Percentiles rank a stretch among this genome's conserved stretches.
Evolutionary conservation across 2,329 filamentous ascomycete species (phyloP).

Genomic region (Fusarium nurragi): DNA sequence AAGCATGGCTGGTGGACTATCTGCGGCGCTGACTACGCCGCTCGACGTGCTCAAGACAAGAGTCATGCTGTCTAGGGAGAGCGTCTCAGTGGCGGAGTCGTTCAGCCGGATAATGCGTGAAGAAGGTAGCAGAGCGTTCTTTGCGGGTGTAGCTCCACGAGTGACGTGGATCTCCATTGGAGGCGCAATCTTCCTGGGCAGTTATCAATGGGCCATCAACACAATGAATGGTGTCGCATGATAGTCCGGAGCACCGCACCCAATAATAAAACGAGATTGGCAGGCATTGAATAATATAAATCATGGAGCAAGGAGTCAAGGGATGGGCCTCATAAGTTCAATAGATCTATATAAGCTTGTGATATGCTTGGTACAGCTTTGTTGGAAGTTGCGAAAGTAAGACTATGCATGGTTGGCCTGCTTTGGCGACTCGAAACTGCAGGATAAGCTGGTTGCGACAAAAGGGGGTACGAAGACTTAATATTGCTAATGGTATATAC

Average conservation of each 20-base stretch:
- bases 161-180: slow-evolving; percentile 96
- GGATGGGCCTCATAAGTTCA: no score
- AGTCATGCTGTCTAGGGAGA: slow-evolving; percentile 86
- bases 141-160: slow-evolving; percentile 80
- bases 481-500: slow-evolving; percentile 42
- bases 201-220: slow-evolving; percentile 90
- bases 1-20: slow-evolving; percentile 82
- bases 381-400: no score
- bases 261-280: slow-evolving; percentile 2
- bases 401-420: no score
- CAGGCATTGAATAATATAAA: slow-evolving; percentile 33
- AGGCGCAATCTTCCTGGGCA: slow-evolving; percentile 92
- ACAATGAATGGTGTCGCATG: slow-evolving; percentile 56
- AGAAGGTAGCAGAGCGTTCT: slow-evolving; percentile 74
- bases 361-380: no score
- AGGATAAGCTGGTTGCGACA: neutral
- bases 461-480: slow-evolving; percentile 22
- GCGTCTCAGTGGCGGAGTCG: slow-evolving; percentile 66
- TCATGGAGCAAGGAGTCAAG: slow-evolving; percentile 23
- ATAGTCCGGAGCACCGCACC: neutral
- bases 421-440: no score
- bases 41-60: slow-evolving; percentile 96
- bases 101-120: slow-evolving; percentile 71
- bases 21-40: slow-evolving; percentile 89
- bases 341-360: no score